Evolutionary conservation across 2,329 filamentous ascomycete genomes (phyloP).

Genomic region (Huntiella savannae): DNA sequence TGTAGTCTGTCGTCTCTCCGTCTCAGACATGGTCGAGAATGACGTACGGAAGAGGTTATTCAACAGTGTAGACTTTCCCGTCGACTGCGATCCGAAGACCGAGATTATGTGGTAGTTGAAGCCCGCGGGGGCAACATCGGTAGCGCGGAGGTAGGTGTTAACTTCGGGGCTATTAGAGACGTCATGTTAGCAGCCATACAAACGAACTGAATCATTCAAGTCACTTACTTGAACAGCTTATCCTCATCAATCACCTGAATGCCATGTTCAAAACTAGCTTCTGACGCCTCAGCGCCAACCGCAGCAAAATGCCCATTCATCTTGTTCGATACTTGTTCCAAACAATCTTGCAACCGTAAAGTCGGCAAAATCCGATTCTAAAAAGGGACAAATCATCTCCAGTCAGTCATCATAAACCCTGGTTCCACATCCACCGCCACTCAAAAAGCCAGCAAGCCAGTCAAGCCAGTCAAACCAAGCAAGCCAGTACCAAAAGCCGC

Average conservation of each 20-base stretch:
- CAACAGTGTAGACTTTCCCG: slow-evolving; percentile 89
- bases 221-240: slow-evolving; percentile 75
- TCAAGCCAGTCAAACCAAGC: too few relatives aligned
- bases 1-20: slow-evolving; percentile 83
- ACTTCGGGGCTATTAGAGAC: slow-evolving; percentile 43
- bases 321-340: not conserved
- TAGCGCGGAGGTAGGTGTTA: slow-evolving; percentile 61
- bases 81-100: slow-evolving; percentile 96
- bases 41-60: slow-evolving; percentile 91
- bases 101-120: slow-evolving; percentile 99
- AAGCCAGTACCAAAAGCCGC: too few relatives aligned
- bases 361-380: too few relatives aligned
- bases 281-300: slow-evolving; percentile 44
- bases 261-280: slow-evolving; percentile 67
- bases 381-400: too few relatives aligned
- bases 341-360: too few relatives aligned
- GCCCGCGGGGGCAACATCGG: slow-evolving; percentile 66
- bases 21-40: slow-evolving; percentile 95
- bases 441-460: too few relatives aligned
- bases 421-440: too few relatives aligned
- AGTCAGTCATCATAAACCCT: too few relatives aligned
- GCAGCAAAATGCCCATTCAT: slow-evolving; percentile 72
- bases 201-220: not conserved
- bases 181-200: not conserved
- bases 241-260: slow-evolving; percentile 86